Evolutionary conservation across 805 yeast genomes (phyloP).

Genomic region (Candida tibetensis): DNA sequence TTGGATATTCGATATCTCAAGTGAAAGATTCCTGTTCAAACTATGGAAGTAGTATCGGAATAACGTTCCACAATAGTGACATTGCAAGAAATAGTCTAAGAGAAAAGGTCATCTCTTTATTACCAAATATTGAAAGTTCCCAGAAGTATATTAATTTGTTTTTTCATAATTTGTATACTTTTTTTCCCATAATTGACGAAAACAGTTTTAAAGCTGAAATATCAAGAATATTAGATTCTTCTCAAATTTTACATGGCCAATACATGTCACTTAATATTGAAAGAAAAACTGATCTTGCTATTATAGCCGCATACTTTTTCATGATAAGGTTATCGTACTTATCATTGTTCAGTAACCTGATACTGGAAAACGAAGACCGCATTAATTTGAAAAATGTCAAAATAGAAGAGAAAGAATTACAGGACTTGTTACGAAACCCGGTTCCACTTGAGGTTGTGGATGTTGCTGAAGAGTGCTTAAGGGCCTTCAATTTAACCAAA

Average conservation of each 20-base stretch:
- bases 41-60: conserved; percentile 8
- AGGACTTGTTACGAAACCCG: conserved; percentile 11
- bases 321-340: conserved; percentile 16
- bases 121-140: conserved; percentile 11
- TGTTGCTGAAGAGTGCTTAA: conserved; percentile 14
- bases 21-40: conserved; percentile 5
- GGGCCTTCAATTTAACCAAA: conserved; percentile 9
- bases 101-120: conserved; percentile 7
- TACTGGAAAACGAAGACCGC: conserved; percentile 9
- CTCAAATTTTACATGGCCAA: conserved; percentile 12
- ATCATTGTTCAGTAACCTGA: conserved; percentile 14
- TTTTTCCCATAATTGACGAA: conserved; percentile 28
- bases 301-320: conserved; percentile 14
- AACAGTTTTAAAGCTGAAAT: conserved; percentile 15
- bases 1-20: conserved; percentile 1
- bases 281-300: conserved; percentile 12
- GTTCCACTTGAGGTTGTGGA: conserved; percentile 14
- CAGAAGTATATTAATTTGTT: conserved; percentile 15
- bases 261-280: conserved; percentile 1
- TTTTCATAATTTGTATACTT: conserved; percentile 22
- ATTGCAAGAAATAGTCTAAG: background rate
- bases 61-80: conserved; percentile 9
- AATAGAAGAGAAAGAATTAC: background rate
- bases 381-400: conserved; percentile 1
- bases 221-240: conserved; percentile 13